Evolutionary conservation across 1,284 basidiomycete genomes (phyloP), one percentile per base, ranked within the genome.

Genomic region (Polyporus tsugae): DNA sequence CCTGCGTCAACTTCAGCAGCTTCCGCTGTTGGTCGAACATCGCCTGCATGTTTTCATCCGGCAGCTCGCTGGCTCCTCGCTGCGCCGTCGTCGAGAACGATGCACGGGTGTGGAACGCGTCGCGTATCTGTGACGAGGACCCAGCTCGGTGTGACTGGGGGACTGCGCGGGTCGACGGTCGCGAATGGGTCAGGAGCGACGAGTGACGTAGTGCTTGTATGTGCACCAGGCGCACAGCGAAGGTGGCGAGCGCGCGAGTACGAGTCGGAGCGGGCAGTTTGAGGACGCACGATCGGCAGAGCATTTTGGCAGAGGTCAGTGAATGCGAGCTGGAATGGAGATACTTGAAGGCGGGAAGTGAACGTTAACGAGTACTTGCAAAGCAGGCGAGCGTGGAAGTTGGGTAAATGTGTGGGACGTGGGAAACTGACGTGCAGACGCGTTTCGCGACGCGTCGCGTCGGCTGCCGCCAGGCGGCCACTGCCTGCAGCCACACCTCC

Each of bases 1-100:
- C 78, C 52, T 83, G 80, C 19, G 91, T 73, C 74, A 89, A 85
- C 65, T 82, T 79, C 73, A 85, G 85, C 60, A 87, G 78, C 46
- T 84, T 84, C 72, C 85, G 81, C 74, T 82, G 81, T 67, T 85
- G 81, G 2, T 41, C 22, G 19, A 80, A 79, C 39, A 81, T 75
- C 46, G 81, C 70, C 69, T 85, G 81, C 33, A 80, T 70, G 19
- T 79, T 73, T 13, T 60, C 58, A n/a, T 15, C n/a, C 41, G 71
- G 67, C 53, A 81, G 77, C 68, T 86, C 84, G 7, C 79, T 75
- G 39, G 76, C 75, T 39, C 49, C 29, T 61, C 74, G 60, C 62
- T 52, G 71, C 13, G 72, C 60, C 6, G 73, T 70, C 35, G 71
- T 71, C 49, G 74, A 73, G 65, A 76, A 75, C 29, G 67, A 25